These are phyloP conservation scores for Nigrograna mackinnonii DNA, from an alignment of 2,329 filamentous ascomycete genomes.

Conservation along the genomic window DNA sequence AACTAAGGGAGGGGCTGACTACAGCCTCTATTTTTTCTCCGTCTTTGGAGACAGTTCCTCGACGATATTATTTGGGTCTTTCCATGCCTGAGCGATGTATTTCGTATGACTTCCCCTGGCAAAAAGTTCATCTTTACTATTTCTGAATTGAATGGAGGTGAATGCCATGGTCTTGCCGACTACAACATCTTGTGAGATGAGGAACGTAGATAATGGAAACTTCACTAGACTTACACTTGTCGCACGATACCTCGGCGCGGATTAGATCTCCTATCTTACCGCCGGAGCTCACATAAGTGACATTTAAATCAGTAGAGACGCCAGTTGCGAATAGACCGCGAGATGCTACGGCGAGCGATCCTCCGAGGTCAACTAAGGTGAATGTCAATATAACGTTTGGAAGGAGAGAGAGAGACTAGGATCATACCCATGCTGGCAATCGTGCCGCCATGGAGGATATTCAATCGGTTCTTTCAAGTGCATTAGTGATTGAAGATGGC, in stretches of 20 bases:
- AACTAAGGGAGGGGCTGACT: too few species aligned
- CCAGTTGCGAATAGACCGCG: slow-evolving; percentile 67
- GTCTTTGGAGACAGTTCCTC: slow-evolving; percentile 55
- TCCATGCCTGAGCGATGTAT: slow-evolving; percentile 64
- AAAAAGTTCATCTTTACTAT: slow-evolving; percentile 61
- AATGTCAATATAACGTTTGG: slow-evolving; percentile 1
- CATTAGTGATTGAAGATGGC: slow-evolving; percentile 4
- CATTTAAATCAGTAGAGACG: slow-evolving; percentile 68
- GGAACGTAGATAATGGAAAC: not conserved
- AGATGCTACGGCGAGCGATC: slow-evolving; percentile 68
- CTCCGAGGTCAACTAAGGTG: slow-evolving; percentile 66
- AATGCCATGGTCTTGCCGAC: slow-evolving; percentile 69
- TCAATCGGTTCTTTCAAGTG: slow-evolving; percentile 71
- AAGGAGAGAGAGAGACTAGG: not conserved
- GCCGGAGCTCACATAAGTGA: slow-evolving; percentile 67
- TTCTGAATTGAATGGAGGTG: slow-evolving; percentile 65
- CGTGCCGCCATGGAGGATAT: slow-evolving; percentile 77
- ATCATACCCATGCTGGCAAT: slow-evolving; percentile 68
- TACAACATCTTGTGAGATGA: slow-evolving; percentile 22
- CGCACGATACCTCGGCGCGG: slow-evolving; percentile 64
- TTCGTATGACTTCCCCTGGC: slow-evolving; percentile 71
- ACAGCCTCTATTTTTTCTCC: slow-evolving; percentile 28
- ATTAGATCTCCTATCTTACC: slow-evolving; percentile 66
- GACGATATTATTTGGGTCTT: slow-evolving; percentile 64
- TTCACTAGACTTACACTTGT: slow-evolving; percentile 59